A percentile compares a stretch with the other conserved stretches of the same genome.
phyloP scores from a whole-genome alignment of 257 asterid species.

The Penstemon barbatus region DNA sequence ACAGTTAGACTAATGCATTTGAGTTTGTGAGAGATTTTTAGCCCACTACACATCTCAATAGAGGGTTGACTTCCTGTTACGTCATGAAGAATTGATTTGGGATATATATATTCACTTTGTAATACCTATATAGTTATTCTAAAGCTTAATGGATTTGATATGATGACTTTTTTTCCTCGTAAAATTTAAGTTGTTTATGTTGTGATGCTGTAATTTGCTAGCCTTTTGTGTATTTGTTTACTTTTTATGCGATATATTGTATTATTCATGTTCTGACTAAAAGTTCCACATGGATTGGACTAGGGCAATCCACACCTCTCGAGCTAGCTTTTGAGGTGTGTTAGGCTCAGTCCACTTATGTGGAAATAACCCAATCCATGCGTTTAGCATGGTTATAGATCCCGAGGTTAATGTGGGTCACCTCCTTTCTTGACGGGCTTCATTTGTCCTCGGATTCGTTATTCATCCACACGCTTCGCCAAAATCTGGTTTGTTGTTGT shows the following conservation, averaged over 20 bases:
- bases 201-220: constrained; percentile 23
- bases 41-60: constrained; percentile 3
- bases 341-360: no score
- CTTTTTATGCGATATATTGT: not conserved
- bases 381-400: no score
- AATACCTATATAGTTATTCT: not conserved
- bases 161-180: constrained; percentile 14
- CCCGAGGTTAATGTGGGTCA: no score
- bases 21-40: not conserved
- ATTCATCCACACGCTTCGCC: no score
- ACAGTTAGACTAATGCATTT: not conserved
- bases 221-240: constrained; percentile 19
- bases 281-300: no score
- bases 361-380: no score
- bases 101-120: constrained; percentile 17
- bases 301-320: no score
- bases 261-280: not conserved
- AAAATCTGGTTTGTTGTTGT: no score
- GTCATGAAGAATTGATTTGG: constrained; percentile 11
- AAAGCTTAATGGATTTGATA: constrained; percentile 11
- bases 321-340: no score
- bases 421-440: no score
- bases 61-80: constrained; percentile 19
- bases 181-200: constrained; percentile 7
- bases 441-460: no score